Base-by-base conservation (phyloP, 768 basidiomycete species). In the Boletus vermiculosoides region DNA sequence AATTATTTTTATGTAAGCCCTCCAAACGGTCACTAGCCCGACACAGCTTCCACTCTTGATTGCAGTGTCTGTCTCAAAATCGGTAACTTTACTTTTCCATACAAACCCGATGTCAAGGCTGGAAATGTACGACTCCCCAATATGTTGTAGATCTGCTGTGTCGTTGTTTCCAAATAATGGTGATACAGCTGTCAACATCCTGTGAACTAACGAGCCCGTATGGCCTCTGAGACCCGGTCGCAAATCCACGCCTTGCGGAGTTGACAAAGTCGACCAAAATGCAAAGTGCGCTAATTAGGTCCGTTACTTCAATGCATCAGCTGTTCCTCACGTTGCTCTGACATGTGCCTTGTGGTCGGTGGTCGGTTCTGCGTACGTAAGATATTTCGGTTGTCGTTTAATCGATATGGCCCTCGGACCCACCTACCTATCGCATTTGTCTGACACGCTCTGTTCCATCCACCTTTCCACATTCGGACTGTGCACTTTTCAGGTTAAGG, bases 401-500 rank as follows among this genome's bases (percentile, higher is more conserved):
- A 72, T 72, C 72, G 69, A 72, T 69, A 70, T 71, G 65, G 68
- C 63, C 63, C 66, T 72, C 70, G 72, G 72, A 74, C 71, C 71
- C 66, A 73, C 71, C 67, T 54, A 64, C 69, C 59, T 66, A 66
- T 73, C 62, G 55, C 63, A 67, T 69, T 63, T 67, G 67, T 62
- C 63, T 68, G 65, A 70, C 65, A 61, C 54, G 52, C 65, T 65
- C 64, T 61, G 53, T 56, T 61, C 63, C 71, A 52, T 63, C 62
- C 57, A 57, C 57, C 68, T 71, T 72, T 71, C 71, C 71, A 71
- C 72, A 74, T 63, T 63, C 52, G 54, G 67, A 54, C 63, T 63
- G 28, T 66, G 58, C 64, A 57, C 59, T 50, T 69, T 71, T 66
- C 71, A 66, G 68, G 72, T 58, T 49, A 70, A 63, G 66, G 70